A percentile compares a stretch with the other conserved stretches of the same genome.
Evolutionary conservation across 2,329 filamentous ascomycete species (phyloP).

Genomic region (Taxawa tesnikishii): DNA sequence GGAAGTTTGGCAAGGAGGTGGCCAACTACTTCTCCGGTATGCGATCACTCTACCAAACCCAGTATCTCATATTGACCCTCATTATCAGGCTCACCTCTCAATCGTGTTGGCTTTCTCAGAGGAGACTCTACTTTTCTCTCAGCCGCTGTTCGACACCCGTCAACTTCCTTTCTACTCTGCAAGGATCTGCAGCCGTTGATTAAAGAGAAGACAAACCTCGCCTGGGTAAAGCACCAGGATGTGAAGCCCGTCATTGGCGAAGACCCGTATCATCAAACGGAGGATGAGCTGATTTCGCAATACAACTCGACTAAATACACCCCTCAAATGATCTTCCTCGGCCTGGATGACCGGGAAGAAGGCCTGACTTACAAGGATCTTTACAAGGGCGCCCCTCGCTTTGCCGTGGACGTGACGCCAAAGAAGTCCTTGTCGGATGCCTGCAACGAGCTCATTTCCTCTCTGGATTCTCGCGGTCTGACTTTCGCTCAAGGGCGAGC

Average conservation of each 20-base stretch:
- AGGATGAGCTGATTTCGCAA: constrained; percentile 58
- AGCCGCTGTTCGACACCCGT: constrained; percentile 52
- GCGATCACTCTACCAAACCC: too few relatives aligned
- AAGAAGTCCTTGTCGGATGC: constrained; percentile 45
- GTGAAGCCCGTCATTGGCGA: constrained; percentile 57
- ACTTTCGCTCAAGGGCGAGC: constrained; percentile 57
- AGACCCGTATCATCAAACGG: constrained; percentile 57
- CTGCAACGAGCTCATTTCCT: constrained; percentile 47
- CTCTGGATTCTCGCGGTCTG: constrained; percentile 48
- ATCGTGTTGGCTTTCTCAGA: constrained; percentile 69
- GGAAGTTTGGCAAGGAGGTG: constrained; percentile 67
- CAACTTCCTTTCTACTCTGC: constrained; percentile 63
- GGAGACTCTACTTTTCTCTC: constrained; percentile 58
- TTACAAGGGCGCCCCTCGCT: constrained; percentile 72
- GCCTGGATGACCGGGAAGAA: constrained; percentile 55
- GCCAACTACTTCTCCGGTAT: constrained; percentile 67
- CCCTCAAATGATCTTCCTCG: constrained; percentile 73
- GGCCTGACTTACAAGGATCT: constrained; percentile 50
- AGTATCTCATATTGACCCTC: too few relatives aligned
- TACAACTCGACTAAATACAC: constrained; percentile 60
- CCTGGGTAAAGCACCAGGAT: constrained; percentile 56
- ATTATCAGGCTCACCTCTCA: constrained; percentile 55
- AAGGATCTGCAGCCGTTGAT: constrained; percentile 67
- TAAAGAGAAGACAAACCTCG: constrained; percentile 47
- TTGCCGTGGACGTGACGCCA: constrained; percentile 80